Percentiles rank a stretch among this genome's conserved stretches.
Conservation (phyloP, 2,329 filamentous ascomycete species). For the Cordyceps fumosorosea region DNA sequence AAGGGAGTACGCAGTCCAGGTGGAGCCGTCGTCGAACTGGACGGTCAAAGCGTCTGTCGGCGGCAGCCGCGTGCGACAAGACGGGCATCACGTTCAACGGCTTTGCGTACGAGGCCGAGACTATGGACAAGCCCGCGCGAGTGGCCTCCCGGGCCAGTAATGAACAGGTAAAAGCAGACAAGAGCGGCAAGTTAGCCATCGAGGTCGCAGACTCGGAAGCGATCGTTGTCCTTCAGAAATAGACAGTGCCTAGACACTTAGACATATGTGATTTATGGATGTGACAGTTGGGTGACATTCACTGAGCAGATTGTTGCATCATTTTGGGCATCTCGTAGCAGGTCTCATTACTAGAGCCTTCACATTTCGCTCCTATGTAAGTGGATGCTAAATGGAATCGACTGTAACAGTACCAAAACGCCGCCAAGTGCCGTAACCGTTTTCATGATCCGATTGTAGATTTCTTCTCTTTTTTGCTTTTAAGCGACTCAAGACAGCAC, state of each 20-base stretch:
- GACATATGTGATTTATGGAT: neutral
- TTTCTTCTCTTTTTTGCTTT: constrained; percentile 15
- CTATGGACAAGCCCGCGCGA: constrained; percentile 13
- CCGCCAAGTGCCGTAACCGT: constrained; percentile 28
- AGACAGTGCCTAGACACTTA: neutral
- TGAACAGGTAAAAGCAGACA: constrained; percentile 13
- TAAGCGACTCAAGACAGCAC: constrained; percentile 12
- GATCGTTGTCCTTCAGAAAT: constrained; percentile 14
- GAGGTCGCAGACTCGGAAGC: constrained; percentile 17
- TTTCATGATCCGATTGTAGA: constrained; percentile 14
- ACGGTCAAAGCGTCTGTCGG: constrained; percentile 16
- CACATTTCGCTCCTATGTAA: constrained; percentile 26
- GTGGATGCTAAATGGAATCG: constrained; percentile 27
- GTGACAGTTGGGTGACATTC: neutral
- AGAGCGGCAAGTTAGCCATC: constrained; percentile 13
- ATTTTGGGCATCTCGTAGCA: constrained; percentile 22
- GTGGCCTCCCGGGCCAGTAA: constrained; percentile 5
- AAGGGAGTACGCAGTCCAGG: constrained; percentile 15
- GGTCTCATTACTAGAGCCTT: constrained; percentile 30
- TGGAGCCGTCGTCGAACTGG: constrained; percentile 14
- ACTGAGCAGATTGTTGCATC: neutral
- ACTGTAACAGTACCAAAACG: constrained; percentile 31
- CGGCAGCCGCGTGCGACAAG: constrained; percentile 15
- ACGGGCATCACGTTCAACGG: constrained; percentile 18
- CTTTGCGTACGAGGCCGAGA: constrained; percentile 17